Evolutionary conservation across 768 basidiomycete genomes (phyloP).

Genomic region (Nevesoporus exiguus): DNA sequence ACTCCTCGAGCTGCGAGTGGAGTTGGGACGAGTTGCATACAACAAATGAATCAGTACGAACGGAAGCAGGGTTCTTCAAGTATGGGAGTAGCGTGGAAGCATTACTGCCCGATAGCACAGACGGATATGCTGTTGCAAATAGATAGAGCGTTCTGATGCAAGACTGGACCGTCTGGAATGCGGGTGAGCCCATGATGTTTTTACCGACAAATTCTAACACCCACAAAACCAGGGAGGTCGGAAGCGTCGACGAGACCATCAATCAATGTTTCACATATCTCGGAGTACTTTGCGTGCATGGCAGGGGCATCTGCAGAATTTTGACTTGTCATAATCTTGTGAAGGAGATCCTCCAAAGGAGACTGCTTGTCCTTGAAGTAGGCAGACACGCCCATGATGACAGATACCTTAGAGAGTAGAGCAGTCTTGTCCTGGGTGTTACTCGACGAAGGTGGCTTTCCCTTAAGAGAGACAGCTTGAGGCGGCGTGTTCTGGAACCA

Average conservation of each 20-base stretch:
- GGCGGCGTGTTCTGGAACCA: conserved; percentile 61
- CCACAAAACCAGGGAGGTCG: conserved; percentile 71
- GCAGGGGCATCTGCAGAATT: conserved; percentile 48
- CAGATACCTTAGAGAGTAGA: conserved; percentile 62
- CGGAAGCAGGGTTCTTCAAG: conserved; percentile 76
- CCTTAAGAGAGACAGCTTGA: conserved; percentile 37
- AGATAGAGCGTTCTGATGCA: conserved; percentile 84
- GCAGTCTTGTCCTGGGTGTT: conserved; percentile 48
- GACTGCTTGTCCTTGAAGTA: conserved; percentile 82
- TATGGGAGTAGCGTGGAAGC: conserved; percentile 89
- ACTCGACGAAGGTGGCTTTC: conserved; percentile 29
- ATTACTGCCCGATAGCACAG: conserved; percentile 76
- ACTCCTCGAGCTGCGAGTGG: conserved; percentile 66
- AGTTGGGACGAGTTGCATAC: conserved; percentile 1
- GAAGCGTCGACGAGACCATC: conserved; percentile 87
- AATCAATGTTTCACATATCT: conserved; percentile 83
- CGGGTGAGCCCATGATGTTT: neutral
- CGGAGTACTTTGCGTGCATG: conserved; percentile 67
- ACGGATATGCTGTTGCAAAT: conserved; percentile 78
- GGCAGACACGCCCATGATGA: conserved; percentile 84
- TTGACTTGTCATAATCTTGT: conserved; percentile 77
- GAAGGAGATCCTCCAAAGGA: conserved; percentile 79
- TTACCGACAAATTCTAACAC: conserved; percentile 24
- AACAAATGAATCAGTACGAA: conserved; percentile 35
- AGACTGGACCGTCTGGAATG: conserved; percentile 67